Evolutionary conservation across 2,329 filamentous ascomycete genomes (phyloP).

Genomic region (Trichoderma semiorbis): DNA sequence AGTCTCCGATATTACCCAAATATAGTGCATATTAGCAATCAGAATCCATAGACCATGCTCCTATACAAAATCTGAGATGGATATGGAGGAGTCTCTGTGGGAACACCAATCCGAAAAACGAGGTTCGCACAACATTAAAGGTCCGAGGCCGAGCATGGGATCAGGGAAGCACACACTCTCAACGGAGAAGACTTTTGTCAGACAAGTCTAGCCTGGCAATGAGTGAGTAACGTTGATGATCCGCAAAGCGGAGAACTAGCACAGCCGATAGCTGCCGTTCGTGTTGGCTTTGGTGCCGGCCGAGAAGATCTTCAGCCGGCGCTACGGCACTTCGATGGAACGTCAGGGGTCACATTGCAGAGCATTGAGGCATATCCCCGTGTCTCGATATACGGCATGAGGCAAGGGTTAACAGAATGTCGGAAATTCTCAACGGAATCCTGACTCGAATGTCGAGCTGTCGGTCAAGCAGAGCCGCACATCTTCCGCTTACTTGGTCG

Average conservation of each 20-base stretch:
- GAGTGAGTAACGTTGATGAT: not conserved
- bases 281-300: not conserved
- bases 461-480: not conserved
- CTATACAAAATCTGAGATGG: not conserved
- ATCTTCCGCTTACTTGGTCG: not conserved
- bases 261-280: not conserved
- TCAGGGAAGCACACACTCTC: not conserved
- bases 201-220: not conserved
- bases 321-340: not conserved
- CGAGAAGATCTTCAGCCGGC: not conserved
- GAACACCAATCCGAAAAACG: not conserved
- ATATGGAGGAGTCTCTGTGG: not conserved
- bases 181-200: not conserved
- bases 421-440: not conserved
- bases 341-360: not conserved
- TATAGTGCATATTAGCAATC: not conserved
- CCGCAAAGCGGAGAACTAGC: not conserved
- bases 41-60: not conserved
- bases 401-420: not conserved
- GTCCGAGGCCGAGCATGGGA: not conserved
- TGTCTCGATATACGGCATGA: not conserved
- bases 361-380: not conserved
- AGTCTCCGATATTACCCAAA: not conserved
- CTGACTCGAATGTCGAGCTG: not conserved
- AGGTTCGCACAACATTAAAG: not conserved